Evolutionary conservation across 495 filamentous ascomycete species (phyloP), one percentile per base, ranked within the genome.

Genomic region (Acidomyces sp.): DNA sequence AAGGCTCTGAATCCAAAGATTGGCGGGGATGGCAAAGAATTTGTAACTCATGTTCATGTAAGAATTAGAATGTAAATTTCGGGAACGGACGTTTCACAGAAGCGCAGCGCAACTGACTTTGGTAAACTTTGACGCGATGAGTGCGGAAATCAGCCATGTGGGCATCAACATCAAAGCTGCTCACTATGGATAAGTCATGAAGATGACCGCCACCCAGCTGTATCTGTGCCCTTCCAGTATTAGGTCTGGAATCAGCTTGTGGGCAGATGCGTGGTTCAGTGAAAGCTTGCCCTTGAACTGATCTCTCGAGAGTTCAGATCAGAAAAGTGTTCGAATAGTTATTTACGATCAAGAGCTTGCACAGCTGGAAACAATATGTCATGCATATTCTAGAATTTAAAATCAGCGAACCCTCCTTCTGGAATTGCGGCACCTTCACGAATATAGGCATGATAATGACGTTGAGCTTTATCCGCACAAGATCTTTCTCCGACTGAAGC

Each of bases 401-500:
- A 7, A 22, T 42, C 11, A 42, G 29, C 20, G 12, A 24, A 16
- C 10, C 2, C 4, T 13, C 11, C 2, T 10, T n/a, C n/a, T n/a
- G n/a, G 15, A 12, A 5, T 17, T n/a, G 4, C 9, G 6, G 6
- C 17, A 6, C 6, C 12, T 33, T n/a, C n/a, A 34, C 39, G 5
- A 22, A 34, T 30, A 52, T 52, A 15, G 52, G 52, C 52, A 55
- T 55, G 32, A 55, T 55, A 19, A 55, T 47, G 41, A 43, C 45
- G 31, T 55, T 49, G 26, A 55, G 51, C 36, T 55, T 55, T 23
- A 38, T 17, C 20, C 45, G 32, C 2, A 55, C 52, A 7, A 45
- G 30, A n/a, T 38, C 41, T 18, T 49, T 26, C 37, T 55, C 52
- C 9, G 34, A 39, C 13, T 49, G 42, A 11, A 55, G 42, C 26